These are phyloP conservation scores for Candida anglica DNA, from an alignment of 805 yeast genomes.

Conservation along the genomic window DNA sequence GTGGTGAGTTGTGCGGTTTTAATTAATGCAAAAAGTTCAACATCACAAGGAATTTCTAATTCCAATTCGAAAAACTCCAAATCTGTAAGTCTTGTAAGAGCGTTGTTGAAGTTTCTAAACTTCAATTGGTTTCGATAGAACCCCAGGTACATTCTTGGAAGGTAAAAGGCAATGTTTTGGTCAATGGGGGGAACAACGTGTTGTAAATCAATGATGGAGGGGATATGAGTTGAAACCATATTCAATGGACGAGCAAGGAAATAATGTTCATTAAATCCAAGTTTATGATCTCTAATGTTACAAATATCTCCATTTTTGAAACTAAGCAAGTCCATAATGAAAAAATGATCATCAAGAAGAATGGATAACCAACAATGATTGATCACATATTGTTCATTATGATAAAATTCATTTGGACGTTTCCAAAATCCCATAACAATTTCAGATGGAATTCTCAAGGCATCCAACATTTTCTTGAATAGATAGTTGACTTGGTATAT, in stretches of 20 bases:
- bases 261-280: conserved; percentile 51
- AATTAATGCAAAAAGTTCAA: conserved; percentile 61
- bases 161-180: conserved; percentile 67
- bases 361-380: conserved; percentile 92
- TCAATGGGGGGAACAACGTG: conserved; percentile 84
- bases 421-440: conserved; percentile 81
- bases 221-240: conserved; percentile 81
- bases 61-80: conserved; percentile 79
- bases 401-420: conserved; percentile 61
- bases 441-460: conserved; percentile 69
- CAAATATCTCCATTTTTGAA: conserved; percentile 30
- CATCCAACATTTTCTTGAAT: conserved; percentile 67
- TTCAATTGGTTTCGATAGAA: conserved; percentile 58
- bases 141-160: conserved; percentile 86
- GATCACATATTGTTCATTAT: conserved; percentile 46
- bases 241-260: conserved; percentile 75
- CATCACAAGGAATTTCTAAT: conserved; percentile 61
- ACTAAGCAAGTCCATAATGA: conserved; percentile 63
- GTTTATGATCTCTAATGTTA: conserved; percentile 20
- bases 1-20: conserved; percentile 49
- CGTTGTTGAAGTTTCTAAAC: conserved; percentile 67
- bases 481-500: conserved; percentile 74
- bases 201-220: conserved; percentile 73
- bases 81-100: conserved; percentile 68
- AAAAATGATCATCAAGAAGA: conserved; percentile 69